phyloP scores from a whole-genome alignment of 768 basidiomycete genomes.

The Macrolepiota albuminosa region DNA sequence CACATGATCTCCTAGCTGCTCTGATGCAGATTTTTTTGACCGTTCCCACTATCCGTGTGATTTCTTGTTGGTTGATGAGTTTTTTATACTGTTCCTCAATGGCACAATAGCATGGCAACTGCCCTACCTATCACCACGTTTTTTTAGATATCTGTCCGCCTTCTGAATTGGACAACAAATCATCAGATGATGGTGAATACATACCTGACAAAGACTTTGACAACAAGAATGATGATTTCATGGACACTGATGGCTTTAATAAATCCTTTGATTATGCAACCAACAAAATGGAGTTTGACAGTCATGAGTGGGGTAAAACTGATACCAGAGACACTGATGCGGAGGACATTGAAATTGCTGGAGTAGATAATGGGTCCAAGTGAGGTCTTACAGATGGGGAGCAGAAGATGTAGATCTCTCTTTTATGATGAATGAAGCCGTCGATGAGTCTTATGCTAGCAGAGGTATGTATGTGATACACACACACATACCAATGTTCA shows the following conservation, averaged over 20 bases:
- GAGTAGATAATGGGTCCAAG: constrained; percentile 25
- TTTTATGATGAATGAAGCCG: neutral
- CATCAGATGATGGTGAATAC: constrained; percentile 65
- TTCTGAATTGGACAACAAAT: constrained; percentile 57
- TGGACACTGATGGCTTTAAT: constrained; percentile 39
- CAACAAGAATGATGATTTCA: constrained; percentile 43
- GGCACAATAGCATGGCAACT: constrained; percentile 57
- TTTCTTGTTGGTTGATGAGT: too few species aligned
- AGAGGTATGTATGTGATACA: too few species aligned
- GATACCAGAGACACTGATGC: constrained; percentile 15
- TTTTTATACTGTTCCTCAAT: neutral
- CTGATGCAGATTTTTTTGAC: too few species aligned
- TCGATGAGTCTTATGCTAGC: too few species aligned
- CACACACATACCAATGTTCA: too few species aligned
- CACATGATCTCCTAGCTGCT: too few species aligned
- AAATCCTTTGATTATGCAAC: constrained; percentile 33
- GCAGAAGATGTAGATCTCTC: constrained; percentile 16
- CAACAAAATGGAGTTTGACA: constrained; percentile 33
- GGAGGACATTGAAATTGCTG: constrained; percentile 14
- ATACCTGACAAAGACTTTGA: constrained; percentile 48
- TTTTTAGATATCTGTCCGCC: constrained; percentile 52
- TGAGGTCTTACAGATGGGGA: constrained; percentile 42
- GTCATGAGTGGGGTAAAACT: constrained; percentile 16
- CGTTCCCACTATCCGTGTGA: too few species aligned
- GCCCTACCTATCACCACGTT: constrained; percentile 58